Percentiles rank a stretch among this genome's conserved stretches.
Conservation (phyloP, 2,329 filamentous ascomycete species). For the Cladosporium sp. region DNA sequence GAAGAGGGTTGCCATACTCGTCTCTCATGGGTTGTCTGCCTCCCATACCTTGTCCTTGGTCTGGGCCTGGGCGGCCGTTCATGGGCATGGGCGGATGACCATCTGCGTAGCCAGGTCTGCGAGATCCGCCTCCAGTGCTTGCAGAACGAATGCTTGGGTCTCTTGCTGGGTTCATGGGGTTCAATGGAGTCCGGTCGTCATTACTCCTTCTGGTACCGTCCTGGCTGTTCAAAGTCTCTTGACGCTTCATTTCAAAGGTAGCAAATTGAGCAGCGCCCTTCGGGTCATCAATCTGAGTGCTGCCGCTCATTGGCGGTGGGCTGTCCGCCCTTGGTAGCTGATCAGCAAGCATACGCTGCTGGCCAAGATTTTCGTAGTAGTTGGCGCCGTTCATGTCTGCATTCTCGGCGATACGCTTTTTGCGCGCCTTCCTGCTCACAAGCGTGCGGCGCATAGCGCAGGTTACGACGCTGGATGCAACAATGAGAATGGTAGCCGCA, state of each 20-base stretch:
- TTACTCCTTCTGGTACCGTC: slow-evolving; percentile 41
- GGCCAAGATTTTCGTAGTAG: slow-evolving; percentile 60
- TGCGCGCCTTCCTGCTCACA: slow-evolving; percentile 86
- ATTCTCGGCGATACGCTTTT: slow-evolving; percentile 86
- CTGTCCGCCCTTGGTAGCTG: slow-evolving; percentile 47
- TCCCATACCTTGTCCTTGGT: slow-evolving; percentile 13
- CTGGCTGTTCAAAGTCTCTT: slow-evolving; percentile 45
- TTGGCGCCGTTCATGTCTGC: slow-evolving; percentile 96
- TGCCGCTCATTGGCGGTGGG: slow-evolving; percentile 48
- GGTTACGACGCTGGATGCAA: slow-evolving; percentile 75
- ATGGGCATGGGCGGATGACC: slow-evolving; percentile 36
- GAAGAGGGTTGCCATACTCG: slow-evolving; percentile 59
- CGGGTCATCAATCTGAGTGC: slow-evolving; percentile 53
- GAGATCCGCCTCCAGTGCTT: slow-evolving; percentile 33
- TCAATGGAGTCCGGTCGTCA: slow-evolving; percentile 69
- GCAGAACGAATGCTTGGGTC: slow-evolving; percentile 53
- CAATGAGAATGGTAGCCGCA: slow-evolving; percentile 79
- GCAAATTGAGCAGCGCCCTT: slow-evolving; percentile 54
- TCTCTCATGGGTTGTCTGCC: slow-evolving; percentile 45
- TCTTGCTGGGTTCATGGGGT: slow-evolving; percentile 41
- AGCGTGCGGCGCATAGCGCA: slow-evolving; percentile 93
- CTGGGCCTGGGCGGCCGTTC: slow-evolving; percentile 19
- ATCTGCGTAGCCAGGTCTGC: slow-evolving; percentile 32
- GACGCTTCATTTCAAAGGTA: slow-evolving; percentile 59
- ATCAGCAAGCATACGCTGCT: slow-evolving; percentile 38